phyloP scores from a whole-genome alignment of 2,329 filamentous ascomycete genomes.

The Thelonectria discophora region DNA sequence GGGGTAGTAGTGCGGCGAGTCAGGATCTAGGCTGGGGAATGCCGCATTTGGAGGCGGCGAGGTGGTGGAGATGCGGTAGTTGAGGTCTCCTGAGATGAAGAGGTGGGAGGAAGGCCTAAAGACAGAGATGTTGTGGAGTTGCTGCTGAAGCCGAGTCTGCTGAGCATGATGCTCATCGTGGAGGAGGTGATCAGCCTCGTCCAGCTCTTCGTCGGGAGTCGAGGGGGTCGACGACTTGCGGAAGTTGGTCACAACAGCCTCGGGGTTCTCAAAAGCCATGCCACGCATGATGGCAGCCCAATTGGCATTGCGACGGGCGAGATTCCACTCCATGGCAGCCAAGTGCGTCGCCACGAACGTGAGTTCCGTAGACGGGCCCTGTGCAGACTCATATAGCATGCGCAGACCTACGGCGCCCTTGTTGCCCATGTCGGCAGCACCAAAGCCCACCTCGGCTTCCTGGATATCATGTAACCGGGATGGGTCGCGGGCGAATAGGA shows the following conservation, averaged over 20 bases:
- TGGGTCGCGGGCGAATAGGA: constrained; percentile 80
- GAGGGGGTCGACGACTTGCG: constrained; percentile 37
- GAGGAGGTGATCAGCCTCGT: constrained; percentile 47
- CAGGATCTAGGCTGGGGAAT: constrained; percentile 68
- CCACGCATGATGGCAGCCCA: constrained; percentile 86
- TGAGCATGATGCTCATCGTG: constrained; percentile 48
- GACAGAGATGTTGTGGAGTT: constrained; percentile 68
- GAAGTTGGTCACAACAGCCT: constrained; percentile 47
- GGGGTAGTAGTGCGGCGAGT: constrained; percentile 69
- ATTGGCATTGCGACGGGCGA: constrained; percentile 81
- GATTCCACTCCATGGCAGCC: constrained; percentile 84
- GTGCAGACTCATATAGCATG: constrained; percentile 62
- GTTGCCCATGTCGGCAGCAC: constrained; percentile 88
- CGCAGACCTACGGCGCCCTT: constrained; percentile 90
- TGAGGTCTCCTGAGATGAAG: constrained; percentile 91
- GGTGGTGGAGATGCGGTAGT: constrained; percentile 84
- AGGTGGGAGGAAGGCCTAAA: constrained; percentile 80
- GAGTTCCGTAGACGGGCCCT: constrained; percentile 64
- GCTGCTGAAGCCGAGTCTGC: constrained; percentile 51
- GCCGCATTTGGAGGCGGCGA: constrained; percentile 68
- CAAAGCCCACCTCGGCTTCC: constrained; percentile 85
- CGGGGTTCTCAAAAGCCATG: constrained; percentile 75
- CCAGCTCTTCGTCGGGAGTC: constrained; percentile 39
- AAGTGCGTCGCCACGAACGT: constrained; percentile 91
- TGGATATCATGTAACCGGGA: constrained; percentile 71